A percentile compares a stretch with the other conserved stretches of the same genome.
Evolutionary conservation across 495 filamentous ascomycete genomes (phyloP).

Genomic region (Trichoderma orchidacearum): DNA sequence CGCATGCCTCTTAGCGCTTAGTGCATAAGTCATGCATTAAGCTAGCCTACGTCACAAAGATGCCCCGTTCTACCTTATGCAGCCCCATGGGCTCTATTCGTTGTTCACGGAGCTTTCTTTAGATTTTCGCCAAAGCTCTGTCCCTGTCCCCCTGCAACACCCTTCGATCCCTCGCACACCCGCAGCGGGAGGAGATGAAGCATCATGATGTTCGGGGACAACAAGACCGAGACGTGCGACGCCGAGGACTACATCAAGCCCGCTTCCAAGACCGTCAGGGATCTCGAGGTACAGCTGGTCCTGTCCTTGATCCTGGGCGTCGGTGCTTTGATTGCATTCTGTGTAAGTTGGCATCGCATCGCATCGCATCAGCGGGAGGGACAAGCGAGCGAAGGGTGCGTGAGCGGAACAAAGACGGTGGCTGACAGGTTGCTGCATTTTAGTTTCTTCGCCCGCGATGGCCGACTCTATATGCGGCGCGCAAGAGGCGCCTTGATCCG

Average conservation of each 20-base stretch:
- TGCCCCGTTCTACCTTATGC: no score
- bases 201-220: not conserved
- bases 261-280: not conserved
- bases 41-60: not conserved
- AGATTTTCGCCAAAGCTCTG: not conserved
- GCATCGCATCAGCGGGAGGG: no score
- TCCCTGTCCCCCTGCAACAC: not conserved
- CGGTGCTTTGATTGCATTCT: slow-evolving; percentile 39
- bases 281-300: slow-evolving; percentile 30
- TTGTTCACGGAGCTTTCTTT: no score
- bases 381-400: no score
- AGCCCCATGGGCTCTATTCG: no score
- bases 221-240: not conserved
- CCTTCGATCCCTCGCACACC: no score
- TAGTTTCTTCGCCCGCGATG: slow-evolving; percentile 80
- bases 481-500: slow-evolving; percentile 54
- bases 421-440: no score
- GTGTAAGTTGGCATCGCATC: slow-evolving; percentile 28
- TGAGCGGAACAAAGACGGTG: no score
- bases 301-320: slow-evolving; percentile 35
- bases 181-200: not conserved
- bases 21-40: not conserved
- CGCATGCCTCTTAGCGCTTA: not conserved
- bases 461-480: slow-evolving; percentile 82
- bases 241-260: not conserved